phyloP scores from a whole-genome alignment of 2,329 filamentous ascomycete genomes.

The Colletotrichum sp. region DNA sequence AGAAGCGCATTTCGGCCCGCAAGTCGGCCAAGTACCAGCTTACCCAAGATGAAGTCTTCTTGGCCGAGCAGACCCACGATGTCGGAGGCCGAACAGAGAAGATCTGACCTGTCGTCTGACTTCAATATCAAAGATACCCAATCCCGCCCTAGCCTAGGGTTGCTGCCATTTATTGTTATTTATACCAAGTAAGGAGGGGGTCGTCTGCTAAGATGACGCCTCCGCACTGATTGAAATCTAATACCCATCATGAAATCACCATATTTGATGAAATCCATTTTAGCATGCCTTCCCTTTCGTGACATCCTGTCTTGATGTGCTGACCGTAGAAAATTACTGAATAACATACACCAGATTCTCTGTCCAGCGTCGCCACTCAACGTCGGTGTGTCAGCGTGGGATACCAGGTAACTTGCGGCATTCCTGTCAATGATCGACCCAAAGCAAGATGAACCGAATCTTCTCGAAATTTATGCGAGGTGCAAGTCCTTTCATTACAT shows the following conservation, averaged over 20 bases:
- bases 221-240: not conserved
- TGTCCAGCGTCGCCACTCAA: not conserved
- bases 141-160: not conserved
- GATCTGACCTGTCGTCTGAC: not conserved
- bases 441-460: not conserved
- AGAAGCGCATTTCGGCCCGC: slow-evolving; percentile 41
- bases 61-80: slow-evolving; percentile 2
- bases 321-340: not conserved
- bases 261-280: not conserved
- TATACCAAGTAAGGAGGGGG: not conserved
- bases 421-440: not conserved
- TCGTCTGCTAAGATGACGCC: not conserved
- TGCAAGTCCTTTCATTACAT: not conserved
- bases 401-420: not conserved
- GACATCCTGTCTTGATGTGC: not conserved
- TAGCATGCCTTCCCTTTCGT: too few species aligned
- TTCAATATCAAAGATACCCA: slow-evolving; percentile 1
- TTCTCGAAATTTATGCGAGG: not conserved
- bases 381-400: not conserved
- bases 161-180: not conserved
- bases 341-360: not conserved
- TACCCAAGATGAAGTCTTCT: slow-evolving; percentile 36
- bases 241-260: not conserved
- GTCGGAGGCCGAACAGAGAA: slow-evolving; percentile 3
- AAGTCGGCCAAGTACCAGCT: slow-evolving; percentile 41